Evolutionary conservation across 2,329 filamentous ascomycete genomes (phyloP).

Genomic region (Aspergillus sp.): DNA sequence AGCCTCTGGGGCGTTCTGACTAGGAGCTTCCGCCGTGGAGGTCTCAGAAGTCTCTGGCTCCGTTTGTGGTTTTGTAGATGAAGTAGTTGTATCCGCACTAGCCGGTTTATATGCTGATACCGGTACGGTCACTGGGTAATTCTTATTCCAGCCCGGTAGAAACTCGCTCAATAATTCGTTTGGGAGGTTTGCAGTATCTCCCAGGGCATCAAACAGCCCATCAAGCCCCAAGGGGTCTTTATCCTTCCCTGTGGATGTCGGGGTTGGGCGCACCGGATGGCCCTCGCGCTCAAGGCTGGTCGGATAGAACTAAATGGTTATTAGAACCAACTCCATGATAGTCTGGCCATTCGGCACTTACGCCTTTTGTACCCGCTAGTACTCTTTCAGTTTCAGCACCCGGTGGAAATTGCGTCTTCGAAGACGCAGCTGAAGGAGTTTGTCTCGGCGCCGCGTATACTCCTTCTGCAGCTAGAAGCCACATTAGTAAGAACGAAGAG

Average conservation of each 20-base stretch:
- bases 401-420: conserved; percentile 42
- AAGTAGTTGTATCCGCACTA: neutral
- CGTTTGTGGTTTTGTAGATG: neutral
- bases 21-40: neutral
- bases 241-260: conserved; percentile 10
- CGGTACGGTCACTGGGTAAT: neutral
- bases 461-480: conserved; percentile 34
- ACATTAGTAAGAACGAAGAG: conserved; percentile 37
- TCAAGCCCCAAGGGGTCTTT: conserved; percentile 15
- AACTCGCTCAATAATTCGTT: conserved; percentile 13
- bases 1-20: neutral
- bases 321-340: conserved; percentile 14
- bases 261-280: conserved; percentile 33
- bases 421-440: conserved; percentile 19
- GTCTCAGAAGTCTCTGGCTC: neutral
- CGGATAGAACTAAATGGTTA: conserved; percentile 31
- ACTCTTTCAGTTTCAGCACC: conserved; percentile 29
- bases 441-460: conserved; percentile 28
- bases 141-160: neutral
- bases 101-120: conserved; percentile 3
- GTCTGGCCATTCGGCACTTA: conserved; percentile 23
- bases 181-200: conserved; percentile 15
- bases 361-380: conserved; percentile 31
- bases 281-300: conserved; percentile 35
- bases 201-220: conserved; percentile 21